These are phyloP conservation scores for Penicillium aurantiogriseum DNA, from an alignment of 2,329 filamentous ascomycete species.

Conservation along the genomic window DNA sequence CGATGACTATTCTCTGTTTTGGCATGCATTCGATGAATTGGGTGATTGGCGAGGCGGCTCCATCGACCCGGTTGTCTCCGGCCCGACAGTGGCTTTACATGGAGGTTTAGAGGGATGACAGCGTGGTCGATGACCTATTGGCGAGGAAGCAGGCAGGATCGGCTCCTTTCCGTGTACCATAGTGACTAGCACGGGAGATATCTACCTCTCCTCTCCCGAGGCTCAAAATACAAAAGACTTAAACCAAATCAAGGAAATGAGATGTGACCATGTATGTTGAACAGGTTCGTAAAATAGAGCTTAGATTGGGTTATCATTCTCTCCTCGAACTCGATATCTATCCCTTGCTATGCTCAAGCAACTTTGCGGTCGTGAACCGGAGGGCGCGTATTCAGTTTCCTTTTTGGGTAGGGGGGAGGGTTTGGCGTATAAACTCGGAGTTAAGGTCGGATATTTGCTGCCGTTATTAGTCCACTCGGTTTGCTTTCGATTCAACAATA, in stretches of 20 bases:
- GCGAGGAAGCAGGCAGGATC: slow-evolving; percentile 9
- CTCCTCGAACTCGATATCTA: background rate
- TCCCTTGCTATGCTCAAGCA: background rate
- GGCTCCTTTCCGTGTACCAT: slow-evolving; percentile 26
- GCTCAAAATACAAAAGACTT: slow-evolving; percentile 7
- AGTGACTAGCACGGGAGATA: slow-evolving; percentile 20
- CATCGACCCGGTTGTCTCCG: background rate
- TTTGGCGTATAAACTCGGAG: background rate
- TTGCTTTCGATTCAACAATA: background rate
- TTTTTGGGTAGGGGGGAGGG: background rate
- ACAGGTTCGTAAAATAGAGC: too few relatives aligned
- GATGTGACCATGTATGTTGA: background rate
- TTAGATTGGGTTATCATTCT: background rate
- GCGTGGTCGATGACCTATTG: slow-evolving; percentile 7
- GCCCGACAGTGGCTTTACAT: background rate
- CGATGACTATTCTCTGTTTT: background rate
- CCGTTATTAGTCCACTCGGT: background rate
- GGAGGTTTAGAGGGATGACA: background rate
- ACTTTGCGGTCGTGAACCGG: background rate
- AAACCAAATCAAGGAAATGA: background rate
- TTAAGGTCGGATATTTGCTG: too few relatives aligned
- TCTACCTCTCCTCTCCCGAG: slow-evolving; percentile 7
- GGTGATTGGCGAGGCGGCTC: background rate
- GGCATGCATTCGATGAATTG: background rate
- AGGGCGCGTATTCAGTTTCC: background rate